These are phyloP conservation scores for Protea cynaroides DNA, from an alignment of 164 flowering plant species.

Conservation along the genomic window DNA sequence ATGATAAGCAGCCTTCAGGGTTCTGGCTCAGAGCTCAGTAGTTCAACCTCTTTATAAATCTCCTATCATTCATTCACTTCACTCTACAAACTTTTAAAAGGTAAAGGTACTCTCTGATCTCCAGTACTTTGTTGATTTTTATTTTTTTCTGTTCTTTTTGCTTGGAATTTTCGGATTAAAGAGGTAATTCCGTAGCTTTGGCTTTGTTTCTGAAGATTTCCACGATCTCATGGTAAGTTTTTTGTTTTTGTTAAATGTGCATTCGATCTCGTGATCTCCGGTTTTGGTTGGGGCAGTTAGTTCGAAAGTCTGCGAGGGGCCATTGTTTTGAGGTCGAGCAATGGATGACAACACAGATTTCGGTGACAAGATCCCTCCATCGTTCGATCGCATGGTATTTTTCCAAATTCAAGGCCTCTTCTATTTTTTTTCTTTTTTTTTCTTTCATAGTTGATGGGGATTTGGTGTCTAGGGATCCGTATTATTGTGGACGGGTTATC, in stretches of 20 bases:
- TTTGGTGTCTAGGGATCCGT: no score
- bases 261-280: background rate
- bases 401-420: background rate
- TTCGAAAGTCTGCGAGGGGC: background rate
- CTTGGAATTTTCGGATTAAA: background rate
- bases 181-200: no score
- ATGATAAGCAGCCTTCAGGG: no score
- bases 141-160: background rate
- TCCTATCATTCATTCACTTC: no score
- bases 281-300: slow-evolving; percentile 4
- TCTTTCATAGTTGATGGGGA: no score
- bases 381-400: background rate
- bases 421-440: background rate
- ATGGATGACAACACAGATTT: slow-evolving; percentile 12
- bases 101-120: no score
- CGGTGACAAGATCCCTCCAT: slow-evolving; percentile 2
- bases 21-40: no score
- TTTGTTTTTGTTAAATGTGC: background rate
- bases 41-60: no score
- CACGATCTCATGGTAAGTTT: no score
- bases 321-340: background rate
- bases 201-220: no score
- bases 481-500: no score
- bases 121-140: background rate
- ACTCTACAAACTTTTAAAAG: no score